phyloP scores from a whole-genome alignment of 441 rosid genomes.

The Jatropha podagrica region DNA sequence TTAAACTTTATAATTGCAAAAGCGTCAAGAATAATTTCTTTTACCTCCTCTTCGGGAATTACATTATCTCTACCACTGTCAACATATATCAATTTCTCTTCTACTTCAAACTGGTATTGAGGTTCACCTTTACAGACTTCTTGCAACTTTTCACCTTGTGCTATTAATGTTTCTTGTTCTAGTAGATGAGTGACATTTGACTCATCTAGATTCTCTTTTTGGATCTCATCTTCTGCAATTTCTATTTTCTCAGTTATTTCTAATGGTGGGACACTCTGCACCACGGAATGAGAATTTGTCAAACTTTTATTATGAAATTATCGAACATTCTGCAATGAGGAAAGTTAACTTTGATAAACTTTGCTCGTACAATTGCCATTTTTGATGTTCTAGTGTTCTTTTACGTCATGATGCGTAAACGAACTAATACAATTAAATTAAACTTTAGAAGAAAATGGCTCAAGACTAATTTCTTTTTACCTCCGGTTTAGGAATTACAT shows the following conservation, averaged over 20 bases:
- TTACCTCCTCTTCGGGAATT: constrained; percentile 17
- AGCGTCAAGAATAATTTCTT: background rate
- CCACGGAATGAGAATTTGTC: background rate
- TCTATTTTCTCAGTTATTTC: constrained; percentile 18
- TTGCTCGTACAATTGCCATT: background rate
- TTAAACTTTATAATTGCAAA: constrained; percentile 3
- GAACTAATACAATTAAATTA: background rate
- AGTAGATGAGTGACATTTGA: background rate
- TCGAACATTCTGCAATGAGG: no score
- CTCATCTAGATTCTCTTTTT: background rate
- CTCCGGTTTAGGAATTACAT: constrained; percentile 11
- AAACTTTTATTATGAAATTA: background rate
- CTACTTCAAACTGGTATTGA: constrained; percentile 30
- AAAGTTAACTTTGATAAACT: background rate
- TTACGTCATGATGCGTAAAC: background rate
- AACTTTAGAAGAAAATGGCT: constrained; percentile 9
- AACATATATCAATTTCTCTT: background rate
- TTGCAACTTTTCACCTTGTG: constrained; percentile 14
- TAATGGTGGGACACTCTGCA: constrained; percentile 5
- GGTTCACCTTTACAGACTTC: constrained; percentile 24
- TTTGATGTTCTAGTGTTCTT: background rate
- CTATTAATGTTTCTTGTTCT: constrained; percentile 24
- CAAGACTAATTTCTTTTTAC: background rate
- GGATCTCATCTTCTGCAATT: constrained; percentile 22
- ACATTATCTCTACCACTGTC: background rate